Base-by-base conservation (phyloP, 805 yeast species). In the Saturnispora serradocipensis region DNA sequence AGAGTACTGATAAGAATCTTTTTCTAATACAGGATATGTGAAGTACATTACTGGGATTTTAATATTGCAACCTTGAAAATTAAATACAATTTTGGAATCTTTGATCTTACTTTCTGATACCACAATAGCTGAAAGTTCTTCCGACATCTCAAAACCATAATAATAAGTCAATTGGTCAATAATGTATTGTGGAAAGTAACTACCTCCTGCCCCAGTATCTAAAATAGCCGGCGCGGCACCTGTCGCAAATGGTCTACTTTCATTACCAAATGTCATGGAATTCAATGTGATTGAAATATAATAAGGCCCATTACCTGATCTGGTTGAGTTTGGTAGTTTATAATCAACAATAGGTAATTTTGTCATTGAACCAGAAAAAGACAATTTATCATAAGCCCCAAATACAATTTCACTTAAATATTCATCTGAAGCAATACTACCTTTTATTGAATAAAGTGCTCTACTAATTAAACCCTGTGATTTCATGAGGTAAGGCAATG, bases 401-500 rank as follows among this genome's bases (percentile, higher is more conserved):
- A 84, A 84, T 44, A 82, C 59, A 10, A 84, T 72, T 18, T 64
- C 61, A 9, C 62, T 57, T 2, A 67, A 63, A 54, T 79, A 74
- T 63, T 84, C 69, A 59, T 68, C 81, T 15, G 53, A 35, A 22
- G 42, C 43, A n/a, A 43, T 24, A 15, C 50, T 47, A 9, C 48
- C 49, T 40, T 50, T 52, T 46, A 85, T 66, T 0, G 88, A 82
- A 62, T 82, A 85, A 1, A 76, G 75, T 35, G 67, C 68, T 48
- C 75, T 72, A 32, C 73, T 56, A 53, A 81, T 83, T 38, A 74
- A 59, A 0, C 88, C 88, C 44, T 74, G 72, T 20, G 67, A 60
- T 51, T 74, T 80, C 70, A 86, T 66, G 47, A 73, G 72, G 45
- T 70, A 55, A 0, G 93, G 95, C 52, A 86, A 68, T 62, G 84